Percentiles rank a stretch among this genome's conserved stretches.
These are phyloP conservation scores for Verbena officinalis DNA, from an alignment of 257 asterid genomes.

Conservation along the genomic window DNA sequence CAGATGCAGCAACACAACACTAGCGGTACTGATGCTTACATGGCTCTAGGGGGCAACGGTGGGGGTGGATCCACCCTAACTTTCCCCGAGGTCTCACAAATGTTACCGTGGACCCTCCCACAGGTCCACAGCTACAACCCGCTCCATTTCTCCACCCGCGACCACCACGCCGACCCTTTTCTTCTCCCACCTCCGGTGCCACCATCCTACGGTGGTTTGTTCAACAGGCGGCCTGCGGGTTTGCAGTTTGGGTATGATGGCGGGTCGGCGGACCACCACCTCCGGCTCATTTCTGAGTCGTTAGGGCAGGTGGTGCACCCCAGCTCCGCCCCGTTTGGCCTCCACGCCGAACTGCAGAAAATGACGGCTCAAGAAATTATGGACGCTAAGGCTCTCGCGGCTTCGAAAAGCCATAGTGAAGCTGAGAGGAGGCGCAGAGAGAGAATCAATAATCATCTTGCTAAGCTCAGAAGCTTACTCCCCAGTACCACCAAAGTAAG, in stretches of 20 bases:
- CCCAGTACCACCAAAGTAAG: conserved; percentile 94
- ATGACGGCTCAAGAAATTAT: conserved; percentile 91
- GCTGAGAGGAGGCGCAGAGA: conserved; percentile 94
- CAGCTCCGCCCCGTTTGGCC: conserved; percentile 60
- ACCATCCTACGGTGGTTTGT: conserved; percentile 48
- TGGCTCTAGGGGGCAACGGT: conserved; percentile 29
- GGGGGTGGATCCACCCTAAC: conserved; percentile 43
- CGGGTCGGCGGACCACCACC: conserved; percentile 45
- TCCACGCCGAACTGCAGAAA: conserved; percentile 88
- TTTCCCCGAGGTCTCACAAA: conserved; percentile 55
- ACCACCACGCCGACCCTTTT: conserved; percentile 70
- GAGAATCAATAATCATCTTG: conserved; percentile 87
- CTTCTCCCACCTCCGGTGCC: conserved; percentile 59
- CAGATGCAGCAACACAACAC: conserved; percentile 47
- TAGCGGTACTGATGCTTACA: conserved; percentile 34
- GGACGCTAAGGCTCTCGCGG: conserved; percentile 96
- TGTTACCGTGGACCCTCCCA: conserved; percentile 68
- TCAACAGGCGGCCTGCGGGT: conserved; percentile 45
- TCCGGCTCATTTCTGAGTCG: conserved; percentile 47
- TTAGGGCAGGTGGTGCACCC: conserved; percentile 56
- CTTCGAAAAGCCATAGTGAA: conserved; percentile 93
- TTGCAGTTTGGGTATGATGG: conserved; percentile 54
- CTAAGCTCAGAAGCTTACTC: conserved; percentile 83
- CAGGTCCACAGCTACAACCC: conserved; percentile 41
- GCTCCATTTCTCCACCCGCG: conserved; percentile 36